These are phyloP conservation scores for Boletus pseudopeckii DNA, from an alignment of 768 basidiomycete species.

Conservation along the genomic window DNA sequence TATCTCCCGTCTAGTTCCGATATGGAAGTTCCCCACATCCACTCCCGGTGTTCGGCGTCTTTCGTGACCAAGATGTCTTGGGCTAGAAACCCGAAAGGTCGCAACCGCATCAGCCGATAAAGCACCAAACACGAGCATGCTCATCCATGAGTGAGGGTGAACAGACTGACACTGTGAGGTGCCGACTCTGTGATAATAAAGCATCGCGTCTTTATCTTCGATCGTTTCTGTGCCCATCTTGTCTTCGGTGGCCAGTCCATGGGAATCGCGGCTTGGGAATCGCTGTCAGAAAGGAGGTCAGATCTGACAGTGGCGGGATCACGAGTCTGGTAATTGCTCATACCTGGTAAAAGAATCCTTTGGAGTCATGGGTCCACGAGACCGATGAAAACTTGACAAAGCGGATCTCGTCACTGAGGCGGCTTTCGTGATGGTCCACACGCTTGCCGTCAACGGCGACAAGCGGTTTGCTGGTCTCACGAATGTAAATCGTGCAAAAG, in stretches of 20 bases:
- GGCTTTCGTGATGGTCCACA: conserved; percentile 44
- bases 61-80: conserved; percentile 66
- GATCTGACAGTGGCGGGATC: neutral
- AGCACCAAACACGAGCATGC: neutral
- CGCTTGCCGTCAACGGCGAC: conserved; percentile 36
- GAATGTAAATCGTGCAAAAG: conserved; percentile 64
- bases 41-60: conserved; percentile 61
- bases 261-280: conserved; percentile 50
- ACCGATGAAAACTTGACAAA: conserved; percentile 76
- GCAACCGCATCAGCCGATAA: neutral
- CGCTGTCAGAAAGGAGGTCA: conserved; percentile 35
- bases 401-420: conserved; percentile 63
- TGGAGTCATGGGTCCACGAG: conserved; percentile 73
- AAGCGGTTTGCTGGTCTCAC: conserved; percentile 59
- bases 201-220: conserved; percentile 63
- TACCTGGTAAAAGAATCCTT: conserved; percentile 83
- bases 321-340: neutral
- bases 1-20: conserved; percentile 66
- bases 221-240: conserved; percentile 56
- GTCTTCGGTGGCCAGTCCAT: conserved; percentile 46
- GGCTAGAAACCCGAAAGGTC: conserved; percentile 37
- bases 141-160: conserved; percentile 5
- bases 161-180: conserved; percentile 58
- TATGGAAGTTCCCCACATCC: conserved; percentile 56
- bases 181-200: conserved; percentile 74